These are phyloP conservation scores for Trichophyton schoenleinii DNA, from an alignment of 2,329 filamentous ascomycete species.

Conservation along the genomic window DNA sequence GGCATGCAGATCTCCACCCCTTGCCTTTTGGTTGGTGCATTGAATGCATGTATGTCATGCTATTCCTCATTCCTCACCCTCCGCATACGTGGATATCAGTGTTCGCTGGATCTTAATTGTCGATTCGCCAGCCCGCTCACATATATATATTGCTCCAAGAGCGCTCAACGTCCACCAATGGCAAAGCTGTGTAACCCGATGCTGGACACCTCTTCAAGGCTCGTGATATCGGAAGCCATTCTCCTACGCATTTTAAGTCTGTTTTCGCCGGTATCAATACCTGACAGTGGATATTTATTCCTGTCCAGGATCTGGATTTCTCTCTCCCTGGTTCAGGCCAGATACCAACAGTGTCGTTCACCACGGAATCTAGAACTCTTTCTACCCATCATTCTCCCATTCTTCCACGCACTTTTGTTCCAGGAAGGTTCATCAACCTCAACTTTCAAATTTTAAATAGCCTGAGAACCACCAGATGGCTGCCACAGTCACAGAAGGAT, in stretches of 20 bases:
- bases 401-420: neutral
- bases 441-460: neutral
- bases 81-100: neutral
- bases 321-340: neutral
- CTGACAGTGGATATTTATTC: neutral
- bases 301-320: neutral
- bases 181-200: conserved; percentile 1
- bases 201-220: neutral
- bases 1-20: neutral
- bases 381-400: neutral
- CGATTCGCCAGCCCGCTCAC: neutral
- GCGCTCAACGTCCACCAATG: conserved; percentile 1
- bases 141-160: neutral
- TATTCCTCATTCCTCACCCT: neutral
- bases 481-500: neutral
- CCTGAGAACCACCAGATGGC: neutral
- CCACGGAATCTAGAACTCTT: neutral
- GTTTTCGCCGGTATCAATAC: neutral
- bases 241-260: neutral
- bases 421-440: neutral
- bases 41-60: neutral
- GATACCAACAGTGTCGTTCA: neutral
- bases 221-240: neutral
- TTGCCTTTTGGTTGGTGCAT: neutral
- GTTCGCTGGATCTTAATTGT: conserved; percentile 2